phyloP scores from a whole-genome alignment of 2,329 filamentous ascomycete species.

The Corynespora cassiicola region DNA sequence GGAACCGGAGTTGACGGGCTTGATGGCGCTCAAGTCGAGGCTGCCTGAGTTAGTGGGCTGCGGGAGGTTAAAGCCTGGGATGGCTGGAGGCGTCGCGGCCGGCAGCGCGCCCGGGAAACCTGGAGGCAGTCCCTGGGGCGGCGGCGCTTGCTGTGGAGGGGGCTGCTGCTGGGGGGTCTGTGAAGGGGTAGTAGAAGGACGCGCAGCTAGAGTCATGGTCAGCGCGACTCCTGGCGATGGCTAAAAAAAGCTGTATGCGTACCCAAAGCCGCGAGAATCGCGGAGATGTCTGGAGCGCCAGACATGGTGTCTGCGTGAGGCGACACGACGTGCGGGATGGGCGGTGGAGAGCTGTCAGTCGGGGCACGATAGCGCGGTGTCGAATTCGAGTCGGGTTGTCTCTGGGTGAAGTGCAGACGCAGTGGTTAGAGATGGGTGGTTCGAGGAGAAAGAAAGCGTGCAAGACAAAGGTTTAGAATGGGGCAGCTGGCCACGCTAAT shows the following conservation, averaged over 20 bases:
- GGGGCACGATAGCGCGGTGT: neutral
- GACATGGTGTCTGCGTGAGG: conserved; percentile 38
- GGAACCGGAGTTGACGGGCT: conserved; percentile 79
- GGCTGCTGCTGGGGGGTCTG: conserved; percentile 53
- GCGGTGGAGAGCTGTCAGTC: conserved; percentile 7
- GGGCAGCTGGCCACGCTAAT: conserved; percentile 1
- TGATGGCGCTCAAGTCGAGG: conserved; percentile 80
- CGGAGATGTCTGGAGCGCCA: conserved; percentile 44
- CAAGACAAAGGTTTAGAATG: conserved; percentile 5
- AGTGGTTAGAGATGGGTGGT: conserved; percentile 3
- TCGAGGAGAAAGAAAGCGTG: neutral
- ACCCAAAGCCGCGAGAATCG: conserved; percentile 48
- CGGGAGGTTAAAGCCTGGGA: conserved; percentile 61
- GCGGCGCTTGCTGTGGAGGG: conserved; percentile 47
- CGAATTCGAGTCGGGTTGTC: conserved; percentile 2
- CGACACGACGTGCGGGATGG: conserved; percentile 4
- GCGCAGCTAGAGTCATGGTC: conserved; percentile 50
- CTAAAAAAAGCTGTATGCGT: conserved; percentile 5
- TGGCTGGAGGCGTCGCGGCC: conserved; percentile 49
- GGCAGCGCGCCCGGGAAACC: conserved; percentile 53
- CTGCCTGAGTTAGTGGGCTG: conserved; percentile 76
- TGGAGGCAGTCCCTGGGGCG: conserved; percentile 51
- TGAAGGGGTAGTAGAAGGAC: conserved; percentile 54
- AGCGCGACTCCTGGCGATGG: conserved; percentile 6
- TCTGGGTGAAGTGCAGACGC: neutral